Base-by-base conservation (phyloP, 257 asterid genomes). In the Penstemon newberryi region DNA sequence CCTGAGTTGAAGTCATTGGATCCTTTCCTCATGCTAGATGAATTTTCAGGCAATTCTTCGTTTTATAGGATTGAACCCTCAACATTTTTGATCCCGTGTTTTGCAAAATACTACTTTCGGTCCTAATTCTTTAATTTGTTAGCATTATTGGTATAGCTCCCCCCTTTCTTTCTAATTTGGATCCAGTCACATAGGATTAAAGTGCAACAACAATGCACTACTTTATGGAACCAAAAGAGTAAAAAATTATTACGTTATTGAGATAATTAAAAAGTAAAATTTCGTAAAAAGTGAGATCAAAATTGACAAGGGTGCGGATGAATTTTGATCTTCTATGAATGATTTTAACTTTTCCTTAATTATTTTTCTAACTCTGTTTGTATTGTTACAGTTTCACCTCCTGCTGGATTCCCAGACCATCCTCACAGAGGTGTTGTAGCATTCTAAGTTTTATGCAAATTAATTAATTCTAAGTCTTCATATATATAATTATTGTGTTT, bases 391-490 rank as follows among this genome's bases (percentile, higher is more conserved):
- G 98, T 93, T 75, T 58, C 95, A 38, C 89, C 96, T 8, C 97
- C 98, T 56, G 98, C 94, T 60, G 98, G 97, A 77, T 93, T 93
- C 70, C 97, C 98, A 10, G 97, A 93, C 47, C 98, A 93, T 80
- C 98, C 98, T 15, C 98, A 93, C 84, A 81, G 96, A 81, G 98
- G 98, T 90, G 78, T n/a, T n/a, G 4, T 36, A 46, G 5, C 64
- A 37, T 54, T 51, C 49, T 37, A 53, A 47, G 33, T 43, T 54
- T 65, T 45, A 43, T 38, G 33, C 10, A 4, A 7, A 39, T 46
- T 25, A 25, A 25, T 15, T 15, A 15, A 25, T 25, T 25, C 33
- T 25, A 38, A 4, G 33, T 41, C 63, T 25, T 11, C 54, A 19
- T 18, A n/a, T 25, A 44, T 42, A 18, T 67, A 45, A 38, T 25